phyloP scores from a whole-genome alignment of 306 rosid genomes.

The Prunus mira region DNA sequence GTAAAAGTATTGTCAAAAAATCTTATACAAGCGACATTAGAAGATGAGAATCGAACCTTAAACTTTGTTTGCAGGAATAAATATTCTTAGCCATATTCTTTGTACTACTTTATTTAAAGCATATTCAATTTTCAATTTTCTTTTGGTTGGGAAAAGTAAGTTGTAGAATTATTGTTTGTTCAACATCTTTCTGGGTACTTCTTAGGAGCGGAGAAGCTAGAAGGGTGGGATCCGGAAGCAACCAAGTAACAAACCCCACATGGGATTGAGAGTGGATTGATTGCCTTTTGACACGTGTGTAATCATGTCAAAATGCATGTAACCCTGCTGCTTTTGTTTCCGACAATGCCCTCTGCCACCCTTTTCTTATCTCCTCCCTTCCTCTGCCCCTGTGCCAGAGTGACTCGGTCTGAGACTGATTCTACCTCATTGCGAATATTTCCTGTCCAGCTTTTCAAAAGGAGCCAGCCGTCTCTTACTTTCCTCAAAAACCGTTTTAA shows the following conservation, averaged over 20 bases:
- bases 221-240: neutral
- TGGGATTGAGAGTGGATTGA: slow-evolving; percentile 31
- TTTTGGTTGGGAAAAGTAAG: too few relatives aligned
- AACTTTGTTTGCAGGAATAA: too few relatives aligned
- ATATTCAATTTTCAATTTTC: too few relatives aligned
- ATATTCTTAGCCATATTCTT: too few relatives aligned
- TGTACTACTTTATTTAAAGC: too few relatives aligned
- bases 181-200: neutral
- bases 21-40: too few relatives aligned
- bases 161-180: neutral
- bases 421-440: neutral
- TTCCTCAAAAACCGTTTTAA: neutral
- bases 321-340: slow-evolving; percentile 25
- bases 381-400: neutral
- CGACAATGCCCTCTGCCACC: slow-evolving; percentile 36
- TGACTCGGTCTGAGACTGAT: neutral
- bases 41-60: too few relatives aligned
- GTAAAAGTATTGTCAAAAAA: too few relatives aligned
- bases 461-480: neutral
- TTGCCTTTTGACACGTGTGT: slow-evolving; percentile 49
- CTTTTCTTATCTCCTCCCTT: neutral
- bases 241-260: slow-evolving; percentile 40
- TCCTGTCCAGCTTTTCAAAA: neutral
- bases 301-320: slow-evolving; percentile 44
- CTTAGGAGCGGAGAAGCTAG: neutral